phyloP scores from a whole-genome alignment of 2,329 filamentous ascomycete genomes.

The Dactylellina sp. region DNA sequence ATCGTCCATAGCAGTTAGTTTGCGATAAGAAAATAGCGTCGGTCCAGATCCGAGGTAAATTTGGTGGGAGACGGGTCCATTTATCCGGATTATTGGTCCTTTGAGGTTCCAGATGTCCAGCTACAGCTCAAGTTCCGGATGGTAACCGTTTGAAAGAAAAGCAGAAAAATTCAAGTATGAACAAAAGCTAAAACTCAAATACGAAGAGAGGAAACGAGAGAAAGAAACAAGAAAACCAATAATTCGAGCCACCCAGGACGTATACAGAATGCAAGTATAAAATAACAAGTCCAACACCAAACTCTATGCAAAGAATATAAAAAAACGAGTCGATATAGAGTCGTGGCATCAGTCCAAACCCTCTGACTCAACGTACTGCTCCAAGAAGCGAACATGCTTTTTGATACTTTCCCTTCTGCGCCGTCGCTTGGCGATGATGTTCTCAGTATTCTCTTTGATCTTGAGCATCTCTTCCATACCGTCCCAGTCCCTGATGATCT shows the following conservation, averaged over 20 bases:
- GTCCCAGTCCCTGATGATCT: slow-evolving; percentile 57
- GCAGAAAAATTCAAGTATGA: slow-evolving; percentile 9
- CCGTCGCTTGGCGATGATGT: slow-evolving; percentile 50
- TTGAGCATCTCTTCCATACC: slow-evolving; percentile 56
- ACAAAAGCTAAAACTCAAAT: slow-evolving; percentile 10
- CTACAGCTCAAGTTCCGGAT: slow-evolving; percentile 11
- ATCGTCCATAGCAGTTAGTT: slow-evolving; percentile 13
- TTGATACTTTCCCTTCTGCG: slow-evolving; percentile 57
- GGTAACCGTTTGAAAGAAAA: slow-evolving; percentile 6
- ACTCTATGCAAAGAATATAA: slow-evolving; percentile 6
- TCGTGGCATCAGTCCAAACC: slow-evolving; percentile 37
- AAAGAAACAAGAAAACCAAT: too few relatives aligned
- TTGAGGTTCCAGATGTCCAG: slow-evolving; percentile 29
- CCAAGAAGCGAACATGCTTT: slow-evolving; percentile 56
- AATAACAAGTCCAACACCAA: slow-evolving; percentile 15
- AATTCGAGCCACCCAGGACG: slow-evolving; percentile 5
- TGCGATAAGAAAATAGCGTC: not conserved
- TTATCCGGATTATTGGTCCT: slow-evolving; percentile 23
- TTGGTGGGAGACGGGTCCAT: slow-evolving; percentile 28
- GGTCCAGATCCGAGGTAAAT: slow-evolving; percentile 18
- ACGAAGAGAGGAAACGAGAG: too few relatives aligned
- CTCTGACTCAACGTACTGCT: slow-evolving; percentile 55
- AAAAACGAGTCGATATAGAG: not conserved
- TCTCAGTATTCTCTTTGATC: slow-evolving; percentile 54
- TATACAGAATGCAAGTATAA: too few relatives aligned